These are phyloP conservation scores for Pleurotus giganteus DNA, from an alignment of 768 basidiomycete genomes.

Conservation along the genomic window DNA sequence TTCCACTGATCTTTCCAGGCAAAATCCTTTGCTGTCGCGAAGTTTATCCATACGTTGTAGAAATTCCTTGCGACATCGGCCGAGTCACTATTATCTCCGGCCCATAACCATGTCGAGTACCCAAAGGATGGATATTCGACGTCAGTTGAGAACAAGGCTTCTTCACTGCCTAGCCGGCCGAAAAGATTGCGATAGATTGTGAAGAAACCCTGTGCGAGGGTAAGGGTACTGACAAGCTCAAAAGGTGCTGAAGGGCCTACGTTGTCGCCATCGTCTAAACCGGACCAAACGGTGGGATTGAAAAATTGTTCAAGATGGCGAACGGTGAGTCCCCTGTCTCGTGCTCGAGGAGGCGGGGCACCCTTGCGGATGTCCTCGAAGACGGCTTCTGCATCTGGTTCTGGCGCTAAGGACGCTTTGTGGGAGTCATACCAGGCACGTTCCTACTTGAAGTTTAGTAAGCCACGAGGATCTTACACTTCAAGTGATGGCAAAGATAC, in stretches of 20 bases:
- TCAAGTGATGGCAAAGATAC: conserved; percentile 33
- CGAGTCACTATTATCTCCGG: conserved; percentile 39
- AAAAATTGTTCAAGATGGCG: conserved; percentile 86
- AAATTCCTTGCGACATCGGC: conserved; percentile 66
- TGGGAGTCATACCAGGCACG: conserved; percentile 98
- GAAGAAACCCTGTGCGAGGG: conserved; percentile 71
- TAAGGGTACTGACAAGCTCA: not conserved
- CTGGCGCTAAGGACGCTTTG: conserved; percentile 72
- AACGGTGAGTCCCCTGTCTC: conserved; percentile 76
- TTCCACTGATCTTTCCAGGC: conserved; percentile 87
- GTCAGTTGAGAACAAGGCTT: conserved; percentile 44
- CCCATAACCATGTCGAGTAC: conserved; percentile 72
- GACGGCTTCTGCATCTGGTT: conserved; percentile 80
- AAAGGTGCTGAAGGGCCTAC: conserved; percentile 34
- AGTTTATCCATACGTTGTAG: conserved; percentile 85
- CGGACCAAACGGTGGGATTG: conserved; percentile 64
- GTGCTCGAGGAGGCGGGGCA: conserved; percentile 44
- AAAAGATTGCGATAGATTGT: conserved; percentile 88
- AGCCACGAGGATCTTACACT: not conserved
- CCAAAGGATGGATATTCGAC: conserved; percentile 83
- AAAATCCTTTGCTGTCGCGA: conserved; percentile 86
- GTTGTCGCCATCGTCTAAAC: conserved; percentile 60
- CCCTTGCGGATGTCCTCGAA: conserved; percentile 85
- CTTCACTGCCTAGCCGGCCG: conserved; percentile 77
- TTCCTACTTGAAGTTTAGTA: conserved; percentile 61